Evolutionary conservation across 805 yeast genomes (phyloP).

Genomic region (Metschnikowia hibisci): DNA sequence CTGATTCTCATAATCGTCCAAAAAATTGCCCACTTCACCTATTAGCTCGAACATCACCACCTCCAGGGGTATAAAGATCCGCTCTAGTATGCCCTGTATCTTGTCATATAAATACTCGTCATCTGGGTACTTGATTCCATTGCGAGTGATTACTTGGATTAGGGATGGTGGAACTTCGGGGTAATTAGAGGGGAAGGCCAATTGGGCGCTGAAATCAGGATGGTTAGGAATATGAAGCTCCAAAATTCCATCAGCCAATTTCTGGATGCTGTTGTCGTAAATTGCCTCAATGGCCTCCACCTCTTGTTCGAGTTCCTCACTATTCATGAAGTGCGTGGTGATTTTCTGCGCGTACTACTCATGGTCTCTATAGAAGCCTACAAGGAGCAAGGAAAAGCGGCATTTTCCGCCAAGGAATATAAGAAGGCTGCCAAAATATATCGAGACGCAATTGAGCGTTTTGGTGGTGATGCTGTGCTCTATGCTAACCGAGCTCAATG

Average conservation of each 20-base stretch:
- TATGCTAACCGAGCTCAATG: constrained; percentile 71
- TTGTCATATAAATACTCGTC: constrained; percentile 39
- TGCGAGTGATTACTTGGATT: constrained; percentile 47
- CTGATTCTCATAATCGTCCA: constrained; percentile 30
- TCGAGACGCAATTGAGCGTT: constrained; percentile 49
- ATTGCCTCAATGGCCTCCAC: constrained; percentile 82
- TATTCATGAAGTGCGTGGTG: constrained; percentile 4
- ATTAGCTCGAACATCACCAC: constrained; percentile 81
- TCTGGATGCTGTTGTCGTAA: constrained; percentile 59
- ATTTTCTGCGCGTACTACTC: neutral
- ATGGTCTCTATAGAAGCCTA: constrained; percentile 27
- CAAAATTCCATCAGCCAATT: constrained; percentile 36
- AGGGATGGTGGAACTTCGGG: constrained; percentile 65
- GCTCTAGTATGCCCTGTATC: constrained; percentile 45
- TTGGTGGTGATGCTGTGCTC: constrained; percentile 49
- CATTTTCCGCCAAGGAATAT: constrained; percentile 44
- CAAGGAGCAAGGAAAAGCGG: constrained; percentile 49
- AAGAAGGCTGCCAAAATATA: constrained; percentile 51
- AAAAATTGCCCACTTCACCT: constrained; percentile 54
- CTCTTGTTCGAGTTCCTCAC: constrained; percentile 48
- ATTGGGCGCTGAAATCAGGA: constrained; percentile 53
- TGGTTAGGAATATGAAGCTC: constrained; percentile 60
- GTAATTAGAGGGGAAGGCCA: constrained; percentile 68
- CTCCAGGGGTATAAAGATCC: constrained; percentile 52
- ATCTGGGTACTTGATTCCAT: constrained; percentile 37